phyloP scores from a whole-genome alignment of 805 yeast genomes.

The Candida insectalens region DNA sequence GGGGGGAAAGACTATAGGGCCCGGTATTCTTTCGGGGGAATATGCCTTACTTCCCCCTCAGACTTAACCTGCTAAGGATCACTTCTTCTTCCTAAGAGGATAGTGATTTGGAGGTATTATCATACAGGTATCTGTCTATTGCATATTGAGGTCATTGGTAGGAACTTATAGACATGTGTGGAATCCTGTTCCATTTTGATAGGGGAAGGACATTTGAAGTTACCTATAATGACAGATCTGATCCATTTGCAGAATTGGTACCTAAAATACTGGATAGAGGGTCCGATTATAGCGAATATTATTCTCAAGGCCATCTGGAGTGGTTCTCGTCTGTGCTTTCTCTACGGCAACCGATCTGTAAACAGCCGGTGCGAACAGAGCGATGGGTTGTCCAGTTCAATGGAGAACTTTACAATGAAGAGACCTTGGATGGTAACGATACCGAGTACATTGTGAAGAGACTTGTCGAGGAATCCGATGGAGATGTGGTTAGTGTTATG shows the following conservation, averaged over 20 bases:
- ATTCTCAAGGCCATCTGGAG: conserved; percentile 21
- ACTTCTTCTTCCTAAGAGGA: too few species aligned
- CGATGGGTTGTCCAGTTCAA: conserved; percentile 62
- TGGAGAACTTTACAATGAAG: conserved; percentile 76
- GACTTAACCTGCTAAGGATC: too few species aligned
- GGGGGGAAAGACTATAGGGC: too few species aligned
- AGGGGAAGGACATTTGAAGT: conserved; percentile 4
- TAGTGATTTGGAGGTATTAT: too few species aligned
- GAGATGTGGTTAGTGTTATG: conserved; percentile 33
- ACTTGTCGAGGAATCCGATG: conserved; percentile 18
- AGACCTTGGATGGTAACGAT: conserved; percentile 42
- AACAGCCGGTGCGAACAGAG: conserved; percentile 48
- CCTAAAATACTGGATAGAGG: conserved; percentile 51
- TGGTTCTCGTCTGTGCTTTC: conserved; percentile 68
- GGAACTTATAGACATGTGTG: too few species aligned
- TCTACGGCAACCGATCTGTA: conserved; percentile 65
- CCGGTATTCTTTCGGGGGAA: too few species aligned
- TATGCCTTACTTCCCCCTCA: too few species aligned
- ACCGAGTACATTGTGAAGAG: conserved; percentile 36
- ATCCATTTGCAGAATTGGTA: conserved; percentile 24
- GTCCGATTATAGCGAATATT: conserved; percentile 41
- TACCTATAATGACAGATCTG: conserved; percentile 8
- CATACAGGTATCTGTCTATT: too few species aligned
- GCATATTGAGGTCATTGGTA: too few species aligned
- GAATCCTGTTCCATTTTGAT: conserved; percentile 34